These are phyloP conservation scores for Exophiala mesophila DNA, from an alignment of 2,329 filamentous ascomycete species.

Conservation along the genomic window DNA sequence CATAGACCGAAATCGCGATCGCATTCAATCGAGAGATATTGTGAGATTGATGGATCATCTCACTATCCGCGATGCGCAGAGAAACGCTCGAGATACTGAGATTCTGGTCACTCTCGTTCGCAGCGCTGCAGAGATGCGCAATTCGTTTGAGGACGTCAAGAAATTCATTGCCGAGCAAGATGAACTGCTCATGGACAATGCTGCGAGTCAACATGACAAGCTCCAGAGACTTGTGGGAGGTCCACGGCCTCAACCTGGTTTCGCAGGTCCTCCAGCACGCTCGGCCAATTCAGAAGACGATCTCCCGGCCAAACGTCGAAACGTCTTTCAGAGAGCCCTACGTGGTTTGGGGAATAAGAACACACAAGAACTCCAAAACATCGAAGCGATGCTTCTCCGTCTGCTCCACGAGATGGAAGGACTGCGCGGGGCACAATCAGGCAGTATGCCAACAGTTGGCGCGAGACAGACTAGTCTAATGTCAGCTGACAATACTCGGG, in stretches of 20 bases:
- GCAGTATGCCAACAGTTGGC: conserved; percentile 28
- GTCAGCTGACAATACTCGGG: conserved; percentile 65
- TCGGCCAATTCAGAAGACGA: conserved; percentile 53
- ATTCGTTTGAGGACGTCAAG: conserved; percentile 93
- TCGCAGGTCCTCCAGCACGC: conserved; percentile 53
- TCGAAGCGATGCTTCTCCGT: conserved; percentile 88
- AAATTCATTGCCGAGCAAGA: conserved; percentile 86
- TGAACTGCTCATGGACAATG: conserved; percentile 77
- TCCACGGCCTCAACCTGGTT: conserved; percentile 70
- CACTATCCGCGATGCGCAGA: conserved; percentile 92
- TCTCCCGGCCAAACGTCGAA: conserved; percentile 72
- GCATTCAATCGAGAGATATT: conserved; percentile 93
- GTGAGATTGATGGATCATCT: conserved; percentile 97
- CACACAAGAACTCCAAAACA: conserved; percentile 78
- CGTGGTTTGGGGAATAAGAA: conserved; percentile 86
- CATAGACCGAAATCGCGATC: conserved; percentile 80
- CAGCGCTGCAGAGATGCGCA: conserved; percentile 93
- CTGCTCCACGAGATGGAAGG: conserved; percentile 87
- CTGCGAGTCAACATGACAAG: conserved; percentile 82
- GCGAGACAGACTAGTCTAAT: conserved; percentile 48
- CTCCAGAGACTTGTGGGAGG: conserved; percentile 79
- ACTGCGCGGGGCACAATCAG: conserved; percentile 57
- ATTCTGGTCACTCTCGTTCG: conserved; percentile 91
- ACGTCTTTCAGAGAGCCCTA: conserved; percentile 88
- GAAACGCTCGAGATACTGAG: conserved; percentile 92